These are phyloP conservation scores for Skeletonema menzelii DNA, from an alignment of 108 stramenopile genomes.

Conservation along the genomic window DNA sequence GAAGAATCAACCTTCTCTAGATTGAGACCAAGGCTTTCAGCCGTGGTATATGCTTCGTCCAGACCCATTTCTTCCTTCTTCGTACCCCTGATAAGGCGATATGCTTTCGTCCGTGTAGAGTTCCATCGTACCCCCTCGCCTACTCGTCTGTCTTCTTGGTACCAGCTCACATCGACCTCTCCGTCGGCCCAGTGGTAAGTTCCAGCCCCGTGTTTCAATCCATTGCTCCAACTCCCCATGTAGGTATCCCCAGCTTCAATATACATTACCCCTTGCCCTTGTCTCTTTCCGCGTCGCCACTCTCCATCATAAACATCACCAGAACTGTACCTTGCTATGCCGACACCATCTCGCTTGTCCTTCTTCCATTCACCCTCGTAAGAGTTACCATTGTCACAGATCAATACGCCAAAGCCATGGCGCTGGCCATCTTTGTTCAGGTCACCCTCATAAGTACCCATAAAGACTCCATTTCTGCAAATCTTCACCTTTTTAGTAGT, in stretches of 20 bases:
- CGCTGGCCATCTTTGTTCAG: slow-evolving; percentile 45
- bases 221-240: slow-evolving; percentile 47
- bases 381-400: slow-evolving; percentile 52
- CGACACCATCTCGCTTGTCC: slow-evolving; percentile 52
- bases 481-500: slow-evolving; percentile 48
- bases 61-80: slow-evolving; percentile 44
- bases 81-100: slow-evolving; percentile 29
- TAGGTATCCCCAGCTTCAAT: slow-evolving; percentile 52
- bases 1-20: slow-evolving; percentile 28
- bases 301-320: slow-evolving; percentile 53
- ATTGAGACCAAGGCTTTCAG: slow-evolving; percentile 39
- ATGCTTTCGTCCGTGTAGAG: slow-evolving; percentile 34
- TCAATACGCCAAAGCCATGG: slow-evolving; percentile 43
- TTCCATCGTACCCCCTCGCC: slow-evolving; percentile 50
- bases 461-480: slow-evolving; percentile 50
- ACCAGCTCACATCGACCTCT: slow-evolving; percentile 55
- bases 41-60: slow-evolving; percentile 43
- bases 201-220: slow-evolving; percentile 49
- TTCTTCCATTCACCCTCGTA: slow-evolving; percentile 56
- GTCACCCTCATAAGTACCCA: slow-evolving; percentile 55
- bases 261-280: slow-evolving; percentile 52
- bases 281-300: slow-evolving; percentile 39
- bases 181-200: slow-evolving; percentile 55
- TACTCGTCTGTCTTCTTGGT: slow-evolving; percentile 39
- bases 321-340: slow-evolving; percentile 47